phyloP scores from a whole-genome alignment of 1,284 basidiomycete species.

The Ustilago trichophora region DNA sequence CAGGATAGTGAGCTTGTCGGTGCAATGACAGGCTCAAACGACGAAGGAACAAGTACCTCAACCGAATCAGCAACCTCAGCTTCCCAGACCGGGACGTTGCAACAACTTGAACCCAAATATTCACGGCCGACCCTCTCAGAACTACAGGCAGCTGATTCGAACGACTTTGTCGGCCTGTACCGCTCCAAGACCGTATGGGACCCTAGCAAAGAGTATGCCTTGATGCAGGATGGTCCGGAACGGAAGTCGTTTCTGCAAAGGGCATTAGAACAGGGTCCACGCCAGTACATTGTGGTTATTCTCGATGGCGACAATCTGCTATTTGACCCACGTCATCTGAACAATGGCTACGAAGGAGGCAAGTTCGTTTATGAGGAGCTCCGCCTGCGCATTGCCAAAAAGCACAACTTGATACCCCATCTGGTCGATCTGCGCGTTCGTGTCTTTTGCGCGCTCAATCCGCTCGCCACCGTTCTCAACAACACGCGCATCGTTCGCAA shows the following conservation, averaged over 20 bases:
- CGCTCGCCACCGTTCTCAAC: slow-evolving; percentile 10
- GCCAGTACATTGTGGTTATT: slow-evolving; percentile 28
- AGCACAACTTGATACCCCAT: slow-evolving; percentile 18
- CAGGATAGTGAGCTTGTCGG: too few relatives aligned
- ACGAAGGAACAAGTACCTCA: too few relatives aligned
- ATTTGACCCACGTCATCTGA: slow-evolving; percentile 26
- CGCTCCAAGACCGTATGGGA: slow-evolving; percentile 30
- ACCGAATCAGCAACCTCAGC: too few relatives aligned
- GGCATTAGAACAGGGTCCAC: not conserved
- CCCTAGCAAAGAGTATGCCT: slow-evolving; percentile 24
- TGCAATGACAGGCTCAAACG: too few relatives aligned
- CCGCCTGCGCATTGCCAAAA: slow-evolving; percentile 23
- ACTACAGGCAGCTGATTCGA: slow-evolving; percentile 6
- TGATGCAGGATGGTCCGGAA: slow-evolving; percentile 23
- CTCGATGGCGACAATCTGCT: slow-evolving; percentile 40
- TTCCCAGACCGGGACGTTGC: not conserved
- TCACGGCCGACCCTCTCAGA: slow-evolving; percentile 24
- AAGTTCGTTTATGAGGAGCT: slow-evolving; percentile 22
- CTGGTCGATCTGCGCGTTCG: slow-evolving; percentile 29
- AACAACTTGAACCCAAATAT: not conserved
- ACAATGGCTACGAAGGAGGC: slow-evolving; percentile 29
- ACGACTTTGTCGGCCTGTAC: slow-evolving; percentile 17
- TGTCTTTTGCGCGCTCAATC: slow-evolving; percentile 5
- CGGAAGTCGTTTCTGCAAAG: not conserved
- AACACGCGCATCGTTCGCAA: not conserved